phyloP scores from a whole-genome alignment of 1,284 basidiomycete genomes.

The Ganoderma sp. region DNA sequence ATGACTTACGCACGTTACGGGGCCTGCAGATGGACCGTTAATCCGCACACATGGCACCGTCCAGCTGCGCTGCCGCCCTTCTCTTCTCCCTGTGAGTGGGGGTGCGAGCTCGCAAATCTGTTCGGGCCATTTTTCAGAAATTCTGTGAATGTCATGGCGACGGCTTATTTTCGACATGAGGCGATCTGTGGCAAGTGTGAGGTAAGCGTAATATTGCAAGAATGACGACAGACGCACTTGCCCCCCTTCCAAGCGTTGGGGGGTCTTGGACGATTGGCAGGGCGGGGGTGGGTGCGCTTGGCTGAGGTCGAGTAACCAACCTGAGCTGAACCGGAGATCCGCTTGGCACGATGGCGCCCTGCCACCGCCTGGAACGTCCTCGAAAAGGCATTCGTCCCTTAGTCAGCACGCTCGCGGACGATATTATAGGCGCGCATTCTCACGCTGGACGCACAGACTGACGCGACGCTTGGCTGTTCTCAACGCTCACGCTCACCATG shows the following conservation, averaged over 20 bases:
- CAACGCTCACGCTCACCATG: constrained; percentile 45
- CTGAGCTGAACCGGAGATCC: background rate
- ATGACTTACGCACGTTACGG: background rate
- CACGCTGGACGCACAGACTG: background rate
- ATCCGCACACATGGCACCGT: background rate
- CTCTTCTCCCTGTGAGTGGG: background rate
- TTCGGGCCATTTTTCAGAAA: background rate
- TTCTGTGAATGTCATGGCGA: background rate
- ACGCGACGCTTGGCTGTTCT: constrained; percentile 2
- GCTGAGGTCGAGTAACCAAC: background rate
- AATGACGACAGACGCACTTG: background rate
- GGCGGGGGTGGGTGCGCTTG: background rate
- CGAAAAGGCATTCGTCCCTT: constrained; percentile 25
- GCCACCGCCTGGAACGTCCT: constrained; percentile 14
- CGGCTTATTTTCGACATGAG: background rate
- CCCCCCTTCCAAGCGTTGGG: background rate
- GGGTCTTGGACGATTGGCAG: background rate
- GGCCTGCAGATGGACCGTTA: background rate
- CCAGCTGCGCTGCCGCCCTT: background rate
- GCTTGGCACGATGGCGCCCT: constrained; percentile 3
- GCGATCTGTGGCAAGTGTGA: background rate
- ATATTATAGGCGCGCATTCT: constrained; percentile 17
- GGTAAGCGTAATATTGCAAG: background rate
- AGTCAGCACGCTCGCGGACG: constrained; percentile 30
- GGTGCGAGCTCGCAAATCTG: background rate